Evolutionary conservation across 2,329 filamentous ascomycete species (phyloP), one percentile per base, ranked within the genome.

Genomic region (Metarhizium guizhouense): DNA sequence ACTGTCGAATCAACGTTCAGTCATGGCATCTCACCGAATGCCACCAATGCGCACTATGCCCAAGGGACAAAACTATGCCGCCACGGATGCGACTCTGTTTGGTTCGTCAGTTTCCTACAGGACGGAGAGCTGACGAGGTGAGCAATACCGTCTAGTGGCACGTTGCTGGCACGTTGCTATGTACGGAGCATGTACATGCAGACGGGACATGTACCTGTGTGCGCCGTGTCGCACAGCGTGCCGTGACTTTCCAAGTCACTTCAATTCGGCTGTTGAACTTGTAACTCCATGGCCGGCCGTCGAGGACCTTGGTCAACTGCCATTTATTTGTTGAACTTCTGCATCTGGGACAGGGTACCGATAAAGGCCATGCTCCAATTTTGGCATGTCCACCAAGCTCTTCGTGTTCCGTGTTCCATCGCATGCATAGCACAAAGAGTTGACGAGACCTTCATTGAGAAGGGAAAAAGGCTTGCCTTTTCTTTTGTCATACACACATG

Each of bases 1-100:
- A 71, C 54, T 45, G 57, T 36, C 58, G 56, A 61, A 59, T 61
- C 59, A 61, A 11, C 20, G 47, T 20, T 29, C 25, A 16, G 38
- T 8, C 5, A 18, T 16, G 5, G 34, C 52, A 36, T 45, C 32
- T 53, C n/a, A 38, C 40, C 51, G 40, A 48, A 52, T 11, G 47
- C 16, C 29, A 47, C 52, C 52, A 50, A 51, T 52, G 54, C 51
- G 36, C 51, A 36, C 43, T 36, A 51, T 49, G 6, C 43, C 51
- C 45, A 30, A 47, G 40, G 29, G 29, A 50, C 53, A 36, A 43
- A 52, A 51, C 45, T 51, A 45, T 48, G 47, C 54, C 52, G 52
- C 48, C 58, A 53, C 55, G 42, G 45, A 53, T 50, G 57, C 53
- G 50, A 53, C 55, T 42, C 54, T 52, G 54, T 40, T 20, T 18